Percentiles rank a stretch among this genome's conserved stretches.
Evolutionary conservation across 768 basidiomycete genomes (phyloP).

Genomic region (Collybia mongolica): DNA sequence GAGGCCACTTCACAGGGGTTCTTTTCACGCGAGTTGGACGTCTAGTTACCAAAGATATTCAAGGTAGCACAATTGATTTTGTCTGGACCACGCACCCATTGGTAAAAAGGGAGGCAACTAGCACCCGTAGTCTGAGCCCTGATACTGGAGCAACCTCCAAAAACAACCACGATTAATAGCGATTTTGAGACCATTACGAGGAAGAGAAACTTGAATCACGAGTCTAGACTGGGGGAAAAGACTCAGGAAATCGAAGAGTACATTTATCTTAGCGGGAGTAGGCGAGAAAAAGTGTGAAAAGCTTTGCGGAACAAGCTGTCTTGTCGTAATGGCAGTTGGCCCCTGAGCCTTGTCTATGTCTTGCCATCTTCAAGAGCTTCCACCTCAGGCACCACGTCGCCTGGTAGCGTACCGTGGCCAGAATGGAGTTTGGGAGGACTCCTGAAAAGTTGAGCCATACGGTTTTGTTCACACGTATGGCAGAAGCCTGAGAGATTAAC

Average conservation of each 20-base stretch:
- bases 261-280: conserved; percentile 7
- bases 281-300: conserved; percentile 10
- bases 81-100: conserved; percentile 30
- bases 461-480: conserved; percentile 12
- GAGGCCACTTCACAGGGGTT: conserved; percentile 47
- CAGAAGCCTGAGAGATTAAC: conserved; percentile 10
- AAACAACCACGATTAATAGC: conserved; percentile 13
- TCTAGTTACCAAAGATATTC: conserved; percentile 19
- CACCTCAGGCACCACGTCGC: conserved; percentile 2
- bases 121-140: conserved; percentile 35
- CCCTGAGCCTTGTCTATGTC: conserved; percentile 19
- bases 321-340: conserved; percentile 25
- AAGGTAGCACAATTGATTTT: not conserved
- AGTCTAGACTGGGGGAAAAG: no score
- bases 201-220: not conserved
- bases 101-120: conserved; percentile 38
- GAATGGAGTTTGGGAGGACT: not conserved
- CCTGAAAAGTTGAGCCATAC: conserved; percentile 4
- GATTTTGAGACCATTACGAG: conserved; percentile 19
- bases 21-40: conserved; percentile 43
- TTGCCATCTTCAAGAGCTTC: conserved; percentile 18
- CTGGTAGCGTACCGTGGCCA: conserved; percentile 15
- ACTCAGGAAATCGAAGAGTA: not conserved
- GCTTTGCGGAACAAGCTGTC: conserved; percentile 18
- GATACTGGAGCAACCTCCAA: not conserved